These are phyloP conservation scores for Ceratocystis papillata DNA, from an alignment of 2,329 filamentous ascomycete species.

Conservation along the genomic window DNA sequence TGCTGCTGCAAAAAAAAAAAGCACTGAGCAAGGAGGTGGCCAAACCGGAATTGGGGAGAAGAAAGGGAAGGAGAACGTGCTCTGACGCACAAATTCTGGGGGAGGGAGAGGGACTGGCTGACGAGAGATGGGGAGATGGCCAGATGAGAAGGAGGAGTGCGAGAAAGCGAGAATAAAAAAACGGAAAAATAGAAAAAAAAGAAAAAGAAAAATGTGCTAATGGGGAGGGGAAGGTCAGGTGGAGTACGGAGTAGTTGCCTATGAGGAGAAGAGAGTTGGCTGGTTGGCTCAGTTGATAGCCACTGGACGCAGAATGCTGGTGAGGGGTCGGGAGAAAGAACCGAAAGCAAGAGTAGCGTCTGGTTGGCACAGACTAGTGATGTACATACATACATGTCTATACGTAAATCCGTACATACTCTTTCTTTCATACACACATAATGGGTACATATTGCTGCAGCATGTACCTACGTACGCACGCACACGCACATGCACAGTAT, in stretches of 20 bases:
- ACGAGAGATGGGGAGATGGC: background rate
- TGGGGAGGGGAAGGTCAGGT: background rate
- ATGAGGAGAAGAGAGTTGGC: background rate
- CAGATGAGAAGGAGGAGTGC: background rate
- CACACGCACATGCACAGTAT: background rate
- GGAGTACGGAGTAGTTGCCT: background rate
- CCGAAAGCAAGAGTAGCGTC: too few relatives aligned
- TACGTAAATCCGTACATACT: background rate
- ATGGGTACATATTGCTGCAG: background rate
- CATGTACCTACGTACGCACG: background rate
- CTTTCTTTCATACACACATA: too few relatives aligned
- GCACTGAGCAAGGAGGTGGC: background rate
- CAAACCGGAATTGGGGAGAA: background rate
- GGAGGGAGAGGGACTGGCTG: background rate
- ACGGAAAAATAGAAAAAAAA: too few relatives aligned
- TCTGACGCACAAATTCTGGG: constrained; percentile 1
- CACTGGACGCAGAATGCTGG: too few relatives aligned
- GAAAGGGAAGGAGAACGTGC: background rate
- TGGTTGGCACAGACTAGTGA: background rate
- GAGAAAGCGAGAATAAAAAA: background rate
- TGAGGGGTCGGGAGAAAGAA: too few relatives aligned
- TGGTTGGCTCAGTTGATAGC: too few relatives aligned
- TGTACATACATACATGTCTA: background rate
- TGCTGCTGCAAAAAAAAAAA: background rate
- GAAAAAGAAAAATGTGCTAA: background rate